Conservation (phyloP, 1,284 basidiomycete genomes). For the Wallemia hederae region DNA sequence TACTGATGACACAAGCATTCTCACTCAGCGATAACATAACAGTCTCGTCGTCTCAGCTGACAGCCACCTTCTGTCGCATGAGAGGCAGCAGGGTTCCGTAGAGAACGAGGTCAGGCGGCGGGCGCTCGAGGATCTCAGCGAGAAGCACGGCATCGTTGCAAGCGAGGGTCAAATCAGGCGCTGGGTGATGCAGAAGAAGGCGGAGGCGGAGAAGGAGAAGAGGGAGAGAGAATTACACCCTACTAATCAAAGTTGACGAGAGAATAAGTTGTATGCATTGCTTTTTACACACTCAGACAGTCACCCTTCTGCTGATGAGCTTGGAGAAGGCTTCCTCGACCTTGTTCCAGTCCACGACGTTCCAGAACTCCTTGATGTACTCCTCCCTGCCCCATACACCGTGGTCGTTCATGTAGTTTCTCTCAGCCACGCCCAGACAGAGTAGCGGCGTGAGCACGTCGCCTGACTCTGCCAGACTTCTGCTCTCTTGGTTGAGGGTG, state of each 20-base stretch:
- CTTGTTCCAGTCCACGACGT: slow-evolving; percentile 54
- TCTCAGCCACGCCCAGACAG: slow-evolving; percentile 63
- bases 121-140: neutral
- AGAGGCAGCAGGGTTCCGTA: neutral
- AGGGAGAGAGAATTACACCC: too few species aligned
- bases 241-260: too few species aligned
- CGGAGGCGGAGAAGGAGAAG: neutral
- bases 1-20: too few species aligned
- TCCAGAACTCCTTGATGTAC: slow-evolving; percentile 73
- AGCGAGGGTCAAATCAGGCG: neutral
- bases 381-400: slow-evolving; percentile 81
- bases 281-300: neutral
- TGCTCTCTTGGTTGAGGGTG: neutral
- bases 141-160: neutral
- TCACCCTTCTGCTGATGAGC: neutral
- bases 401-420: slow-evolving; percentile 28
- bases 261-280: neutral
- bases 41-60: neutral
- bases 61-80: neutral
- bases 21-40: neutral
- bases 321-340: slow-evolving; percentile 22
- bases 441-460: slow-evolving; percentile 36
- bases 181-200: neutral
- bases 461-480: neutral
- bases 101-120: neutral